A percentile compares a stretch with the other conserved stretches of the same genome.
Conservation (phyloP, 116 monocot species). For the Posidonia oceanica region DNA sequence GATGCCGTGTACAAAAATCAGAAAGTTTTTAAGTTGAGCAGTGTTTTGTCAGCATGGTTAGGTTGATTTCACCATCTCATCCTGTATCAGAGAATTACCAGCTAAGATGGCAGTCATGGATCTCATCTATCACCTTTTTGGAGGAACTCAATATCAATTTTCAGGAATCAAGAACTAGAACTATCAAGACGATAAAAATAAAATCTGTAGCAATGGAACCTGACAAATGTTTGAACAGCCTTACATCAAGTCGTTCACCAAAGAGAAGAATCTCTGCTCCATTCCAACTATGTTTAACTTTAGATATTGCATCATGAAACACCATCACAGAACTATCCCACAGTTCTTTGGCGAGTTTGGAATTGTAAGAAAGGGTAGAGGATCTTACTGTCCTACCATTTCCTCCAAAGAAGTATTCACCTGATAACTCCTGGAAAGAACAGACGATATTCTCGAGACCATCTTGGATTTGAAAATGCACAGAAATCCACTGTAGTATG, state of each 20-base stretch:
- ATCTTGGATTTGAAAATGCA: not conserved
- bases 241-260: too few relatives aligned
- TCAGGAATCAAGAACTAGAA: too few relatives aligned
- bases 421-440: slow-evolving; percentile 47
- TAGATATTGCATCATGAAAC: slow-evolving; percentile 10
- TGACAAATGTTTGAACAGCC: too few relatives aligned
- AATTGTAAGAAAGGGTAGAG: slow-evolving; percentile 46
- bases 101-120: too few relatives aligned
- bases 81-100: too few relatives aligned
- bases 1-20: slow-evolving; percentile 91
- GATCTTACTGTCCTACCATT: slow-evolving; percentile 53
- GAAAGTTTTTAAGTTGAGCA: slow-evolving; percentile 7
- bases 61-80: too few relatives aligned
- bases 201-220: too few relatives aligned
- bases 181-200: too few relatives aligned
- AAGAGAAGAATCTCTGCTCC: not conserved
- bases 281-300: not conserved
- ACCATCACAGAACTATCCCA: slow-evolving; percentile 11
- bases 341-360: slow-evolving; percentile 11
- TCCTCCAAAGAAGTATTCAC: slow-evolving; percentile 82
- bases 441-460: not conserved
- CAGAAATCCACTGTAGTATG: not conserved
- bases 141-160: too few relatives aligned
- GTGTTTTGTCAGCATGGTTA: too few relatives aligned
- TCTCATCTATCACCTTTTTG: too few relatives aligned